Percentiles rank a stretch among this genome's conserved stretches.
Evolutionary conservation across 2,329 filamentous ascomycete species (phyloP).

Genomic region (Trichoderma breve): DNA sequence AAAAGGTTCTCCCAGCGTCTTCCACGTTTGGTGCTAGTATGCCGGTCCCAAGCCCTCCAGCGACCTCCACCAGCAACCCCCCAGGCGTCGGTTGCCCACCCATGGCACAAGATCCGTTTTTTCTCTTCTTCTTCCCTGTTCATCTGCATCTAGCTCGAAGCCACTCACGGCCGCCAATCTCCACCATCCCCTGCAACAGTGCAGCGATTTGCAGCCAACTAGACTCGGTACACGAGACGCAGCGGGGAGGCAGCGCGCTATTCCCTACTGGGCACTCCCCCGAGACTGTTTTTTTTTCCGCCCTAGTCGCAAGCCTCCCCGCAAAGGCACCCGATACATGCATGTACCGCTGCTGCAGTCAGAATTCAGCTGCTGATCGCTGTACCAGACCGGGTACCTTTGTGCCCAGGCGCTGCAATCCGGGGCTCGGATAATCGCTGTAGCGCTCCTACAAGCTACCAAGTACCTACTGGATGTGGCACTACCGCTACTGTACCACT

Average conservation of each 20-base stretch:
- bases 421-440: conserved; percentile 3
- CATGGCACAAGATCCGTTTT: neutral
- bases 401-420: neutral
- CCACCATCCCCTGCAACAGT: conserved; percentile 11
- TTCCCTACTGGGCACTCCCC: neutral
- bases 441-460: neutral
- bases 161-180: conserved; percentile 11
- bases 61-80: neutral
- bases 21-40: neutral
- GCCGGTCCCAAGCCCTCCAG: neutral
- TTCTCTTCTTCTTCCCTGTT: conserved; percentile 1
- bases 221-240: conserved; percentile 3
- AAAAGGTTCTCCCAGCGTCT: neutral
- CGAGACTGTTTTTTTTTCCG: conserved; percentile 5
- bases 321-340: conserved; percentile 6
- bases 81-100: neutral
- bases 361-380: neutral
- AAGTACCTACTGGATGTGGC: neutral
- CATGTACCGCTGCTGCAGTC: neutral
- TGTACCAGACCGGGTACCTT: neutral
- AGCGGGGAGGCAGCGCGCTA: conserved; percentile 11
- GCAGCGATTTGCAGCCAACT: conserved; percentile 18
- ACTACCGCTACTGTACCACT: neutral
- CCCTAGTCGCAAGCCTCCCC: conserved; percentile 10
- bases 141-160: conserved; percentile 1